phyloP scores from a whole-genome alignment of 441 rosid genomes.

The Francoa sonchifolia region DNA sequence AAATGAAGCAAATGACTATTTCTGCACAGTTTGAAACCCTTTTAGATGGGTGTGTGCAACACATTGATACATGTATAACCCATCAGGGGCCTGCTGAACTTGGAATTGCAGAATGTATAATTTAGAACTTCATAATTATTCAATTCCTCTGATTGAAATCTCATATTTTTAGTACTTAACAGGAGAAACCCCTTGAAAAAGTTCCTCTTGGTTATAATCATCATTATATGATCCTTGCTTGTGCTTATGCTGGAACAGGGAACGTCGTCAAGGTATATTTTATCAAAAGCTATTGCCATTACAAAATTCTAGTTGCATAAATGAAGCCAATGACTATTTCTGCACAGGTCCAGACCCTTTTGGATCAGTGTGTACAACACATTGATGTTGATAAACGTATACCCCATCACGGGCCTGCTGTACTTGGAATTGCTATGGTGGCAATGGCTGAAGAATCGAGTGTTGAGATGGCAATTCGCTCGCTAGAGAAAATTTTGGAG shows the following conservation, averaged over 20 bases:
- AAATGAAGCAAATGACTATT: background rate
- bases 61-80: constrained; percentile 70
- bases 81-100: constrained; percentile 95
- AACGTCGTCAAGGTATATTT: constrained; percentile 78
- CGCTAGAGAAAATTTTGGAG: constrained; percentile 84
- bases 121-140: too few species aligned
- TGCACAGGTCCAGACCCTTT: constrained; percentile 84
- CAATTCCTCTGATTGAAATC: too few species aligned
- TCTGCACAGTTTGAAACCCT: constrained; percentile 69
- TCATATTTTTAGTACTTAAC: too few species aligned
- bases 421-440: constrained; percentile 96
- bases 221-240: too few species aligned
- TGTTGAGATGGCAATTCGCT: constrained; percentile 89
- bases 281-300: constrained; percentile 7
- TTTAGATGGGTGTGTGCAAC: constrained; percentile 75
- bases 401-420: constrained; percentile 87
- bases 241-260: constrained; percentile 98
- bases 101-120: too few species aligned
- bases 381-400: constrained; percentile 79
- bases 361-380: constrained; percentile 80
- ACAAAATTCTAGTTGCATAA: background rate
- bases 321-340: background rate
- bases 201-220: too few species aligned
- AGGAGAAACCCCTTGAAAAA: too few species aligned
- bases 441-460: constrained; percentile 98